Base-by-base conservation (phyloP, 2,329 filamentous ascomycete genomes). In the Colletotrichum truncatum region DNA sequence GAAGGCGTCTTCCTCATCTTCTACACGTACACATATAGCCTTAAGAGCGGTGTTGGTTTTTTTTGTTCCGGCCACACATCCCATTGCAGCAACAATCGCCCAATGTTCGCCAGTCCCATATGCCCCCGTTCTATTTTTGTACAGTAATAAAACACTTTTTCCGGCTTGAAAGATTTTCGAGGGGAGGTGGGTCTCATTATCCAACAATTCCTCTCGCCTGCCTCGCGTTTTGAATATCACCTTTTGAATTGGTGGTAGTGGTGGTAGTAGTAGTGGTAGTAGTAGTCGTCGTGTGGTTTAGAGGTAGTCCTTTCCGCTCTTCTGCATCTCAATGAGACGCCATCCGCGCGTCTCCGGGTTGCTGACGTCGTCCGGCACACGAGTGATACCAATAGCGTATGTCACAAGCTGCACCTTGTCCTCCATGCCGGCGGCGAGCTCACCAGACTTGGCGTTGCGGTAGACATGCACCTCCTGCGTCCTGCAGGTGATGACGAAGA, bases 381-480 rank as follows among this genome's bases (percentile, higher is more conserved):
- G 87, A 4, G 96, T 99, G 66, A 99, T 92, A 72, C 96, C 96
- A 71, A 99, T 98, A 68, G 95, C 96, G 75, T 99, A 99, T 2
- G 96, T 98, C 70, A 99, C 96, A 71, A 97, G 90, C 81, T 99
- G 96, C 23, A 99, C 96, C 82, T 94, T 97, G 81, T 99, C 96
- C 80, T 99, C 96, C 94, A 98, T 98, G 43, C 96, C 96, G 11
- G 95, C 95, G 3, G 95, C 94, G 49, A 99, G 87, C 78, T 98
- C 86, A 69, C 91, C 91, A 1, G 91, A 91, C 85, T 99, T 98
- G 64, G 91, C 89, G 70, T 98, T 97, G 68, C 92, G 89, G 83
- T 98, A 99, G 14, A 98, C 94, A 76, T 99, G 96, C 10, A 99
- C 94, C 80, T 99, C 96, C 77, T 99, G 96, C 10, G 96, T 98